phyloP scores from a whole-genome alignment of 176 grass and related monocot genomes.

The Dendrocalamus sinicus region DNA sequence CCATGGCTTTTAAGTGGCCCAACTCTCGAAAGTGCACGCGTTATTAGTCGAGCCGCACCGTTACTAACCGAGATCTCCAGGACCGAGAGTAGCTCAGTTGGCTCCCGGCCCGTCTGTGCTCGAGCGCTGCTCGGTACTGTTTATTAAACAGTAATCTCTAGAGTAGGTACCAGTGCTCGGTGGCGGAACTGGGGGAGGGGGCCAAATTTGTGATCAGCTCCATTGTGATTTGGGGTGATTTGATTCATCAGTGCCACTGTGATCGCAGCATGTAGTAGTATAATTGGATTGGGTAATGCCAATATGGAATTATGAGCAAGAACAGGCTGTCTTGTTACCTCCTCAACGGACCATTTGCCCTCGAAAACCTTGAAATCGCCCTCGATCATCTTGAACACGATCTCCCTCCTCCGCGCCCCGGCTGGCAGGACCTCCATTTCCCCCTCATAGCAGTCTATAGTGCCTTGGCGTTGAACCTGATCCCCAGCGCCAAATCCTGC shows the following conservation, averaged over 20 bases:
- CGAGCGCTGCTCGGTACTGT: too few species aligned
- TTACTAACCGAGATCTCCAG: too few species aligned
- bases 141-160: too few species aligned
- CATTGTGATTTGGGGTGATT: not conserved
- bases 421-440: constrained; percentile 52
- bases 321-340: constrained; percentile 39
- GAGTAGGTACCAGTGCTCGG: too few species aligned
- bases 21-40: too few species aligned
- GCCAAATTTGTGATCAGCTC: too few species aligned
- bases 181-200: too few species aligned
- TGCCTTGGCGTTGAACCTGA: constrained; percentile 84
- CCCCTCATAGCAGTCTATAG: constrained; percentile 87
- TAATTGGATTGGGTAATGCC: not conserved
- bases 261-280: not conserved
- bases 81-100: too few species aligned
- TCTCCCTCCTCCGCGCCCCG: constrained; percentile 55
- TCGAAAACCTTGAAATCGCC: constrained; percentile 84
- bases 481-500: constrained; percentile 76
- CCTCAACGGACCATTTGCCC: constrained; percentile 84
- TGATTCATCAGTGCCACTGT: not conserved
- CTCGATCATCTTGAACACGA: constrained; percentile 85
- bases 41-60: too few species aligned
- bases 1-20: too few species aligned
- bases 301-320: not conserved
- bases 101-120: too few species aligned